These are phyloP conservation scores for Ogataea haglerorum DNA, from an alignment of 805 yeast genomes.

Conservation along the genomic window DNA sequence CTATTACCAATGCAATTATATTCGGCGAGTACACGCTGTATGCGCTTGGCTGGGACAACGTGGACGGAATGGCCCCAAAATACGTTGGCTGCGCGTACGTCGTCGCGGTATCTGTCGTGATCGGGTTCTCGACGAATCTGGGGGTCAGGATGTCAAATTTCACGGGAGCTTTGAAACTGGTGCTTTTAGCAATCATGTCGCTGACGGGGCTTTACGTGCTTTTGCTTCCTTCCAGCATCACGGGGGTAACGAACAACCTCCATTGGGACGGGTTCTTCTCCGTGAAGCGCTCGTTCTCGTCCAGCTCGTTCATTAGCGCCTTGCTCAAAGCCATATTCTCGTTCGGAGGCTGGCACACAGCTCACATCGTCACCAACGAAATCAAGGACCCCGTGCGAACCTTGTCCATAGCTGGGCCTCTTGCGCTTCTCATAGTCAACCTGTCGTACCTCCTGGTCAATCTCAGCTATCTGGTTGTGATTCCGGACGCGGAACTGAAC, in stretches of 20 bases:
- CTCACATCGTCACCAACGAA: slow-evolving; percentile 53
- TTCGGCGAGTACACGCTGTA: slow-evolving; percentile 52
- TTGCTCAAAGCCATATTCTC: slow-evolving; percentile 51
- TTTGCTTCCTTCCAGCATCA: slow-evolving; percentile 42
- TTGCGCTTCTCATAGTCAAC: slow-evolving; percentile 40
- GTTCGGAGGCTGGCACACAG: slow-evolving; percentile 53
- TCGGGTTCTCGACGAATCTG: slow-evolving; percentile 55
- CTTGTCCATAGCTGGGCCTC: slow-evolving; percentile 51
- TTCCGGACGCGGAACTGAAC: slow-evolving; percentile 45
- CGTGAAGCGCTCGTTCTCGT: slow-evolving; percentile 31
- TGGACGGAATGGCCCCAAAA: slow-evolving; percentile 37
- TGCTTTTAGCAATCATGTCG: slow-evolving; percentile 51
- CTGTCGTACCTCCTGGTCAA: slow-evolving; percentile 47
- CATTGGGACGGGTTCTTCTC: slow-evolving; percentile 29
- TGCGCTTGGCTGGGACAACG: slow-evolving; percentile 41
- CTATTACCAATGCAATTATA: slow-evolving; percentile 48
- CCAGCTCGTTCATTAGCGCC: slow-evolving; percentile 46
- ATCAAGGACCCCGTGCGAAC: slow-evolving; percentile 50
- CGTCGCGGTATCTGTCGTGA: slow-evolving; percentile 38
- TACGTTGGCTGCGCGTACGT: slow-evolving; percentile 41
- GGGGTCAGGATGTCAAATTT: slow-evolving; percentile 62
- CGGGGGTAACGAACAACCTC: slow-evolving; percentile 44
- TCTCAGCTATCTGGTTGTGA: slow-evolving; percentile 47
- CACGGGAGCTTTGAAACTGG: slow-evolving; percentile 59
- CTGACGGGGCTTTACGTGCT: slow-evolving; percentile 57